Conservation (phyloP, 1,139 yeast species). For the Geotrichum bryndzae region DNA sequence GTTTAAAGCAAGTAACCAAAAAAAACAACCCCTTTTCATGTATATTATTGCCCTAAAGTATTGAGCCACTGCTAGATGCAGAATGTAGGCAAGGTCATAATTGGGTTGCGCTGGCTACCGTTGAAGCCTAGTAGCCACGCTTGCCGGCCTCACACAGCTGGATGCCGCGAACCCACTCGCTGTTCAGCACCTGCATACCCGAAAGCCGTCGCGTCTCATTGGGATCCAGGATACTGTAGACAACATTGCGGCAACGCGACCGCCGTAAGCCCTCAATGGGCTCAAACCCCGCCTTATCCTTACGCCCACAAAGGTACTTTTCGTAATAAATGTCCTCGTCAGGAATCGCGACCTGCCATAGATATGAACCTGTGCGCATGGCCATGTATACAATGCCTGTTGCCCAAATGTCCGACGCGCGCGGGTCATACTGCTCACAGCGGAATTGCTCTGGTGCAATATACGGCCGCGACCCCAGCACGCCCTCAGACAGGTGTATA, state of each 20-base stretch:
- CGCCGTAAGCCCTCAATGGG: constrained; percentile 81
- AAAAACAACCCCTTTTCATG: too few relatives aligned
- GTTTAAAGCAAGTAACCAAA: too few relatives aligned
- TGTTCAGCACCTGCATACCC: constrained; percentile 78
- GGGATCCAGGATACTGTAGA: constrained; percentile 88
- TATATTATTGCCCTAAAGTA: too few relatives aligned
- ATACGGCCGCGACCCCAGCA: constrained; percentile 89
- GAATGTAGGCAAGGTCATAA: too few relatives aligned
- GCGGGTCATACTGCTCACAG: constrained; percentile 72
- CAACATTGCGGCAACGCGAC: constrained; percentile 80
- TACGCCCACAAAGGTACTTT: constrained; percentile 67
- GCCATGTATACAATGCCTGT: constrained; percentile 97
- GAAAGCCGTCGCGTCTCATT: constrained; percentile 78
- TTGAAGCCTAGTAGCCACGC: constrained; percentile 23
- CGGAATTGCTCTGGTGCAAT: constrained; percentile 94
- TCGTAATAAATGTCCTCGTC: constrained; percentile 74
- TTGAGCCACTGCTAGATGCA: too few relatives aligned
- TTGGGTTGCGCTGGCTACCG: too few relatives aligned
- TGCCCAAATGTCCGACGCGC: constrained; percentile 94
- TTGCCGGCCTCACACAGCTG: constrained; percentile 67
- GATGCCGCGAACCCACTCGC: constrained; percentile 95
- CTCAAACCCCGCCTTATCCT: constrained; percentile 77
- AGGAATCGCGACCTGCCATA: constrained; percentile 78
- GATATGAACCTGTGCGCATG: constrained; percentile 91
- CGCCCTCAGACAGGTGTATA: constrained; percentile 74